Evolutionary conservation across 2,329 filamentous ascomycete species (phyloP).

Genomic region (Byssothecium circinans): DNA sequence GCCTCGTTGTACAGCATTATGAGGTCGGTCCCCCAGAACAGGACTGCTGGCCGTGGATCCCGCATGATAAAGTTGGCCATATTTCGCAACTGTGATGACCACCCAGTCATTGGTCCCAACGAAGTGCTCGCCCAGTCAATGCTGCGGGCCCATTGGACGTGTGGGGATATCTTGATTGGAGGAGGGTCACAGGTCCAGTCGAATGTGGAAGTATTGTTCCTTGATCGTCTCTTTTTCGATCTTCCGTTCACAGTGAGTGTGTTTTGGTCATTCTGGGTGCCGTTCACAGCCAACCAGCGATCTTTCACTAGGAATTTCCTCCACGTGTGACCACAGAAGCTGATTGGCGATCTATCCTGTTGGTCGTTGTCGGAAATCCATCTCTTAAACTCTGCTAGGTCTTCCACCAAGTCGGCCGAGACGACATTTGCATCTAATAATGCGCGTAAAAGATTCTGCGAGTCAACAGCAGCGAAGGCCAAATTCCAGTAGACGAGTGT

Average conservation of each 20-base stretch:
- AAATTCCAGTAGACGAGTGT: constrained; percentile 23
- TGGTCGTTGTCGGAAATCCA: constrained; percentile 16
- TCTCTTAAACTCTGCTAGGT: constrained; percentile 15
- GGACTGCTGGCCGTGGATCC: constrained; percentile 56
- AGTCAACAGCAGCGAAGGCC: constrained; percentile 18
- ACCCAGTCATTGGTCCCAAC: constrained; percentile 71
- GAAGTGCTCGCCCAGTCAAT: constrained; percentile 72
- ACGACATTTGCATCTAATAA: constrained; percentile 6
- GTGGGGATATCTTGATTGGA: constrained; percentile 55
- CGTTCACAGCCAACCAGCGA: background rate
- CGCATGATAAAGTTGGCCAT: constrained; percentile 77
- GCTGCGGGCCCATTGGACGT: constrained; percentile 70
- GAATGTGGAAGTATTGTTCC: background rate
- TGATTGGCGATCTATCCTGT: constrained; percentile 1
- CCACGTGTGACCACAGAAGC: constrained; percentile 14
- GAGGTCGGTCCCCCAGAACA: constrained; percentile 53
- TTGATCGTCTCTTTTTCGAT: background rate
- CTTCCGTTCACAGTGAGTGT: background rate
- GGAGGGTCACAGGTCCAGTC: constrained; percentile 13
- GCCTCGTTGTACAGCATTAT: constrained; percentile 44
- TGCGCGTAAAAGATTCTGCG: constrained; percentile 10
- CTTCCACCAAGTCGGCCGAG: background rate
- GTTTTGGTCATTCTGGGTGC: background rate
- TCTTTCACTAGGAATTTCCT: constrained; percentile 15
- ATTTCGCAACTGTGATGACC: constrained; percentile 68